Base-by-base conservation (phyloP, 2,329 filamentous ascomycete species). In the Cladosporium sp. region DNA sequence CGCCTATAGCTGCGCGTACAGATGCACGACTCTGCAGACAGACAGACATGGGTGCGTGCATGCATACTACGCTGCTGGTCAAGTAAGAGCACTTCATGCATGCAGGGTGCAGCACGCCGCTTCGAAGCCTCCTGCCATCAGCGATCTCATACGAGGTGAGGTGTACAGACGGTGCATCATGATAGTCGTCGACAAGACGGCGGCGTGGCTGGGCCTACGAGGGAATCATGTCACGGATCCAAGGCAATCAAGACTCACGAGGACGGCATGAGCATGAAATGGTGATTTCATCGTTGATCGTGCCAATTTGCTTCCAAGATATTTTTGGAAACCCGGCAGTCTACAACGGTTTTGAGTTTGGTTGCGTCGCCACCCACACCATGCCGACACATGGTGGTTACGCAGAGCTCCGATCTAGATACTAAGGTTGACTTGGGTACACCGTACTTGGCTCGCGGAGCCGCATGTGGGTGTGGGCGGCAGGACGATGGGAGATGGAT, bases 261-360 rank as follows among this genome's bases (percentile, higher is more conserved):
- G 32, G 32, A 16, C 35, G 43, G 43, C 43, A 32, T 7, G 22
- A 15, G 30, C 20, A 20, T 15, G 40, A 32, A 18, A n/a, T 47
- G 9, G 38, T 47, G 43, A 39, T 38, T 47, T n/a, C 33, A 47
- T 47, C 36, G 35, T 16, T 32, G 45, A 33, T 39, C 36, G 45
- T 15, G 18, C 22, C 16, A 39, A n/a, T 11, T 16, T 8, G 15
- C 13, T 7, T 8, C 13, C 13, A 15, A 35, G 32, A 8, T 48
- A 48, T 48, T 48, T 25, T 48, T 48, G 45, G 45, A 48, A n/a
- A 18, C 32, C 19, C 45, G 36, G 33, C 38, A 46, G 45, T 40
- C 32, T 32, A 25, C 29, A 13, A 16, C 15, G 7, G 22, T 22
- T n/a, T 48, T 40, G 45, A 48, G 36, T 48, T 48, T 22, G 18